Evolutionary conservation across 192 early-diverging fungal species (phyloP), one percentile per base, ranked within the genome.

Genomic region (Dissophora globulifera): DNA sequence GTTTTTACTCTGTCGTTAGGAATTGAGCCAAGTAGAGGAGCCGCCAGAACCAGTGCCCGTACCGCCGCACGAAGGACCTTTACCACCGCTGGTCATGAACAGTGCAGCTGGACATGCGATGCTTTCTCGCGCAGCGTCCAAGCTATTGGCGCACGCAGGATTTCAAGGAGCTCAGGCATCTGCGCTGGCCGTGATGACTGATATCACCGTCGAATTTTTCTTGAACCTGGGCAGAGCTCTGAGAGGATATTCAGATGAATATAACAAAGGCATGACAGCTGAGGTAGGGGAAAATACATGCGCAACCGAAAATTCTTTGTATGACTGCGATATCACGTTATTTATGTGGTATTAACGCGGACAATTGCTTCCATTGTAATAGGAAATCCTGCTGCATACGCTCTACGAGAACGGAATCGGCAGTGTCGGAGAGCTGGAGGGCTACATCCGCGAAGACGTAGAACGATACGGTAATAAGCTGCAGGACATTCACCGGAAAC

Each of bases 321-420:
- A n/a, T n/a, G n/a, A n/a, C n/a, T n/a, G n/a, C n/a, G n/a, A n/a
- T n/a, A n/a, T n/a, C n/a, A n/a, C n/a, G n/a, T n/a, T n/a, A n/a
- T n/a, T n/a, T n/a, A n/a, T n/a, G n/a, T 40, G 8, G 13, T 13
- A 54, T 23, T 52, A 52, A n/a, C 3, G 5, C 5, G 6, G 15
- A 1, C 19, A 20, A 52, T 31, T 38, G 1, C 32, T 6, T 20
- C 8, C 19, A 25, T 23, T 54, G 19, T 50, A 38, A 3, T 54
- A 94, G 89, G 92, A 95, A 80, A 94, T 97, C 30, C 62, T 99
- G 8, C 59, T 86, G 5, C 93, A 93, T 54, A 79, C 92, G 3
- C 83, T 99, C 11, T 86, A 91, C 42, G 92, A 93, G 41, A 95
- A 96, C 69, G 97, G 97, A 5, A 78, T 93, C 1, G 78, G 87